phyloP scores from a whole-genome alignment of 2,329 filamentous ascomycete genomes.

The Fragosphaeria purpurea region DNA sequence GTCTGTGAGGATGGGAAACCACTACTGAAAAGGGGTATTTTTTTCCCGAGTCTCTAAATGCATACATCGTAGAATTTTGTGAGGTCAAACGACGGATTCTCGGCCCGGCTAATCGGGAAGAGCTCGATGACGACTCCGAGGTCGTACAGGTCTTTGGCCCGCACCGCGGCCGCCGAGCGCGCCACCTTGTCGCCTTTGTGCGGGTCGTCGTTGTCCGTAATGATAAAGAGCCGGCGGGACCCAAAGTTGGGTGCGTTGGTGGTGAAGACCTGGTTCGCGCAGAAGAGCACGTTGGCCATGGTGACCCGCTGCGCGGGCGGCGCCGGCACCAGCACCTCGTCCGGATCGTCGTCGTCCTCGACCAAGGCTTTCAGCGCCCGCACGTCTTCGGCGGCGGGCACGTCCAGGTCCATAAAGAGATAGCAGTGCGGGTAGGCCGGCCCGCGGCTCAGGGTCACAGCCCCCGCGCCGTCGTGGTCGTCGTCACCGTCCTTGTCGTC shows the following conservation, averaged over 20 bases:
- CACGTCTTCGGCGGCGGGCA: slow-evolving; percentile 80
- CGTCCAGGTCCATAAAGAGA: slow-evolving; percentile 74
- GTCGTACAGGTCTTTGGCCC: slow-evolving; percentile 92
- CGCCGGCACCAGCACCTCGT: slow-evolving; percentile 59
- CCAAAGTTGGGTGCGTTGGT: slow-evolving; percentile 91
- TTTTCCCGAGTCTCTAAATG: too few species aligned
- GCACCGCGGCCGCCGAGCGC: slow-evolving; percentile 67
- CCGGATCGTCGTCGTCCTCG: slow-evolving; percentile 64
- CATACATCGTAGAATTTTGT: slow-evolving; percentile 83
- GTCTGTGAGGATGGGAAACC: too few species aligned
- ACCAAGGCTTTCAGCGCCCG: slow-evolving; percentile 66
- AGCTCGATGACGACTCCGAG: slow-evolving; percentile 84
- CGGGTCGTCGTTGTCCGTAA: slow-evolving; percentile 88
- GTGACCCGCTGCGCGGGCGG: slow-evolving; percentile 48
- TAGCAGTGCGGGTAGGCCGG: slow-evolving; percentile 85
- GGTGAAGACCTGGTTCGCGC: slow-evolving; percentile 92
- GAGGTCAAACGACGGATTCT: slow-evolving; percentile 63
- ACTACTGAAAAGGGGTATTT: too few species aligned
- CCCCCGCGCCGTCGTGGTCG: too few species aligned
- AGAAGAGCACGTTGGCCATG: slow-evolving; percentile 88
- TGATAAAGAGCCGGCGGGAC: slow-evolving; percentile 84
- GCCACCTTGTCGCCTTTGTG: slow-evolving; percentile 62
- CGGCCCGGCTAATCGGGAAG: slow-evolving; percentile 67
- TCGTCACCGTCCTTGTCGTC: not conserved
- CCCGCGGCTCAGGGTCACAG: slow-evolving; percentile 20